Evolutionary conservation across 1,284 basidiomycete species (phyloP).

Genomic region (Jaminaea rosea): DNA sequence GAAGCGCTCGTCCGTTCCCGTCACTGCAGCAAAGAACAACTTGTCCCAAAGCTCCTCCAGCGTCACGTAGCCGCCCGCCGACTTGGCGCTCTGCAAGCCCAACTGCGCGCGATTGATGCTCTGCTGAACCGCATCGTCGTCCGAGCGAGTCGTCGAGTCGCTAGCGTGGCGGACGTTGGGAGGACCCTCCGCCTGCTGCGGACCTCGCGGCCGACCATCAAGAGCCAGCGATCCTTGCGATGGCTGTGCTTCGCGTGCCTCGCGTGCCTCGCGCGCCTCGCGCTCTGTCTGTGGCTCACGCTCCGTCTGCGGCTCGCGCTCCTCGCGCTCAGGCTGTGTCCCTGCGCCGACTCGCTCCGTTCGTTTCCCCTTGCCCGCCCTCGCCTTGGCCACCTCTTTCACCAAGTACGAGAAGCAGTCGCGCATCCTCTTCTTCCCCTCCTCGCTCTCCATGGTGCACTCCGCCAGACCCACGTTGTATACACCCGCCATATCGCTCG

Average conservation of each 20-base stretch:
- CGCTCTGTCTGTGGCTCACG: too few relatives aligned
- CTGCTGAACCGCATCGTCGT: slow-evolving; percentile 22
- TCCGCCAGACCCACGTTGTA: slow-evolving; percentile 41
- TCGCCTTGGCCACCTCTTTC: slow-evolving; percentile 38
- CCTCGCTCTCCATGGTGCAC: slow-evolving; percentile 37
- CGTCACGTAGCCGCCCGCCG: slow-evolving; percentile 33
- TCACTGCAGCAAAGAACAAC: slow-evolving; percentile 39
- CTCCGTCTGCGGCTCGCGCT: too few relatives aligned
- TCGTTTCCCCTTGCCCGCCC: slow-evolving; percentile 13
- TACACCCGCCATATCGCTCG: slow-evolving; percentile 38
- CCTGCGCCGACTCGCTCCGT: too few relatives aligned
- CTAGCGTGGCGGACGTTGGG: slow-evolving; percentile 11
- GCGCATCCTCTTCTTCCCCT: slow-evolving; percentile 41
- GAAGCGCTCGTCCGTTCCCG: slow-evolving; percentile 24
- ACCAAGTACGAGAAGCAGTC: slow-evolving; percentile 41
- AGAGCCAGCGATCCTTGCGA: too few relatives aligned
- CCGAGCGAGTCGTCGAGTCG: slow-evolving; percentile 15
- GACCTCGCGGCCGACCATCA: too few relatives aligned
- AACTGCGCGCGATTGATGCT: slow-evolving; percentile 23
- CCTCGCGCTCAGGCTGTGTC: neutral
- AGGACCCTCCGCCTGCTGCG: neutral
- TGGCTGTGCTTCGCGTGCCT: too few relatives aligned
- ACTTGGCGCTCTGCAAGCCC: slow-evolving; percentile 28
- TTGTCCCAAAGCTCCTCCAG: slow-evolving; percentile 39
- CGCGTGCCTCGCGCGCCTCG: too few relatives aligned